Evolutionary conservation across 139 green algal genomes (phyloP).

Genomic region (Raphidocelis subcapitata): DNA sequence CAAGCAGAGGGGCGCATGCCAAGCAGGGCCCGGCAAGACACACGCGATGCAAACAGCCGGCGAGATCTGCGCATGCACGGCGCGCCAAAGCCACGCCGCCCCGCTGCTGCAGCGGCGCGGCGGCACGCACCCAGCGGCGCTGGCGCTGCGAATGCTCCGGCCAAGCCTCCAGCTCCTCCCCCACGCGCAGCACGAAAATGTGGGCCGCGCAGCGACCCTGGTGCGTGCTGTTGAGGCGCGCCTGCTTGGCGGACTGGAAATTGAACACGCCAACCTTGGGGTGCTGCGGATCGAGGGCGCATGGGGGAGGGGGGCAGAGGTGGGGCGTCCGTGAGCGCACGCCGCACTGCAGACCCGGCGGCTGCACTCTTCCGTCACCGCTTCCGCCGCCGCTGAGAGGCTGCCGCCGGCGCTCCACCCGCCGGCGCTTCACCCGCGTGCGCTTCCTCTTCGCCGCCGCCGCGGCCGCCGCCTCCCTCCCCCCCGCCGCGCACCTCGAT

Average conservation of each 20-base stretch:
- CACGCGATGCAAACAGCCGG: too few species aligned
- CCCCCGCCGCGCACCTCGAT: constrained; percentile 61
- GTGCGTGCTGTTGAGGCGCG: constrained; percentile 26
- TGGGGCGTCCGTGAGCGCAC: background rate
- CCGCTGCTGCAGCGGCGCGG: too few species aligned
- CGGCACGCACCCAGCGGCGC: constrained; percentile 85
- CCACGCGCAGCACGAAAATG: constrained; percentile 84
- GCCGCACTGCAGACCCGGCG: background rate
- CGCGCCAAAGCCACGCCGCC: too few species aligned
- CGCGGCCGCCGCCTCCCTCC: background rate
- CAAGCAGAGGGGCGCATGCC: too few species aligned
- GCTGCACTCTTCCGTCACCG: background rate
- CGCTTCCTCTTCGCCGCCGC: background rate
- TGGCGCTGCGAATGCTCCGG: constrained; percentile 69
- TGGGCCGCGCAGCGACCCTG: constrained; percentile 62
- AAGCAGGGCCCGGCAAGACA: too few species aligned
- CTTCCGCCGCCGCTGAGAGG: background rate
- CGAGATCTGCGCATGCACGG: too few species aligned
- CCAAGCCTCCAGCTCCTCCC: constrained; percentile 83
- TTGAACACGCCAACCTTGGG: constrained; percentile 71
- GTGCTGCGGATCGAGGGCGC: constrained; percentile 39
- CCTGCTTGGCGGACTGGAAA: constrained; percentile 64
- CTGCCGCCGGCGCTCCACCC: background rate
- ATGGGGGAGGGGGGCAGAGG: background rate
- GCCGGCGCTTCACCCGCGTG: background rate